These are phyloP conservation scores for Talaromyces sp. DNA, from an alignment of 2,329 filamentous ascomycete genomes.

Conservation along the genomic window DNA sequence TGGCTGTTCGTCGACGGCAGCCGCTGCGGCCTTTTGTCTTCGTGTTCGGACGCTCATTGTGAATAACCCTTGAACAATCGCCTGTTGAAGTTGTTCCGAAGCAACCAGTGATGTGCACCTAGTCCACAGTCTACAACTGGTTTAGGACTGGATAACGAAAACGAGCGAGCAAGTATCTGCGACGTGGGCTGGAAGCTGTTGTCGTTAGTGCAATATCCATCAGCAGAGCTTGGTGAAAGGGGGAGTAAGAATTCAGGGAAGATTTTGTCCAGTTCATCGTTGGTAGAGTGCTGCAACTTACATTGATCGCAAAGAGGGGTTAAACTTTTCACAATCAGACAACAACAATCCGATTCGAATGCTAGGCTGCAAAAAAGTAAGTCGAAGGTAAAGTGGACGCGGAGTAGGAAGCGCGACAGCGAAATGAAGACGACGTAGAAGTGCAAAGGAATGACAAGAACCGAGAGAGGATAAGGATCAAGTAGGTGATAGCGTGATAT, in stretches of 20 bases:
- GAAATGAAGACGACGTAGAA: neutral
- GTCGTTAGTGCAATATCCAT: neutral
- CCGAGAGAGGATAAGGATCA: neutral
- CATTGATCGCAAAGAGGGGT: neutral
- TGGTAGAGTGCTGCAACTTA: neutral
- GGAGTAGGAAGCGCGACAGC: neutral
- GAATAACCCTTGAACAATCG: neutral
- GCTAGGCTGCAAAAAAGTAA: neutral
- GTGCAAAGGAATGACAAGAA: slow-evolving; percentile 1
- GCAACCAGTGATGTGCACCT: neutral
- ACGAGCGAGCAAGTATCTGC: neutral
- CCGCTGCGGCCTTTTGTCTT: slow-evolving; percentile 40
- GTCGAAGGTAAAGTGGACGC: neutral
- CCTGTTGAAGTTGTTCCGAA: neutral
- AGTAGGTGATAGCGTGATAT: neutral
- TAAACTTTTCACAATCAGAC: neutral
- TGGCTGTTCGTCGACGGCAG: slow-evolving; percentile 33
- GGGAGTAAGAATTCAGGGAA: neutral
- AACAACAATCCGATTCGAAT: neutral
- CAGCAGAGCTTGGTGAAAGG: neutral
- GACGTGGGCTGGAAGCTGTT: neutral
- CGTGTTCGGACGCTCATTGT: slow-evolving; percentile 41
- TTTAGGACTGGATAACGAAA: neutral
- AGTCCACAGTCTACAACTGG: neutral
- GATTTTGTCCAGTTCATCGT: neutral